Evolutionary conservation across 148 eudicot species (phyloP).

Genomic region (Diospyros kaki): DNA sequence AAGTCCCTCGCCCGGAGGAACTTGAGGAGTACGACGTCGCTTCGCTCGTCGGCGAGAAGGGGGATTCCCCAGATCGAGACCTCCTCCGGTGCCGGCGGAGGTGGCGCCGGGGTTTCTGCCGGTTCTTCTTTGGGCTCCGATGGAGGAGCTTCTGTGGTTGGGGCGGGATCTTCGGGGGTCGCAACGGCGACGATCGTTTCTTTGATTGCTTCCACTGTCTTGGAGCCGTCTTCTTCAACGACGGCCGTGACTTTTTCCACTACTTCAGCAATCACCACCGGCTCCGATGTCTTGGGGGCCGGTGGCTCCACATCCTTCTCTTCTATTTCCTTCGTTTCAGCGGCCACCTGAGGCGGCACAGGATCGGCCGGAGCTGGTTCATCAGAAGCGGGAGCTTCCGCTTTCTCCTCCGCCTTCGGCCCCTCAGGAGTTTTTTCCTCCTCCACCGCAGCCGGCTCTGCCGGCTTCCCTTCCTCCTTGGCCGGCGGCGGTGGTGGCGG

Average conservation of each 20-base stretch:
- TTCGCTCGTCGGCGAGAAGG: slow-evolving; percentile 62
- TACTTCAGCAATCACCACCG: slow-evolving; percentile 18
- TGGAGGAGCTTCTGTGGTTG: slow-evolving; percentile 16
- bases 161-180: slow-evolving; percentile 19
- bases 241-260: slow-evolving; percentile 22
- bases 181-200: slow-evolving; percentile 60
- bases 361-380: slow-evolving; percentile 1
- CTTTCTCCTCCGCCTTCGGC: slow-evolving; percentile 23
- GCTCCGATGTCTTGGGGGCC: slow-evolving; percentile 16
- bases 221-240: slow-evolving; percentile 36
- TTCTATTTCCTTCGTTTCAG: slow-evolving; percentile 15
- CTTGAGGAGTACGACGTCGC: slow-evolving; percentile 62
- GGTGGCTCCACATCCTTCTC: slow-evolving; percentile 11
- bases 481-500: slow-evolving; percentile 29
- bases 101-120: slow-evolving; percentile 19
- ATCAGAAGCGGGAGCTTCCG: slow-evolving; percentile 22
- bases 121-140: slow-evolving; percentile 14
- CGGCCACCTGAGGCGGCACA: not conserved
- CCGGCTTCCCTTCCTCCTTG: slow-evolving; percentile 28
- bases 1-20: slow-evolving; percentile 81
- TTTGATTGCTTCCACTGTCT: slow-evolving; percentile 61
- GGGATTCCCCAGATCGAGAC: slow-evolving; percentile 87
- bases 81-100: slow-evolving; percentile 39
- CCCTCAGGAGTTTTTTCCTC: slow-evolving; percentile 4
- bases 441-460: slow-evolving; percentile 19